Conservation (phyloP, 225 moss, liverwort and hornwort species). For the Bryum argenteum region DNA sequence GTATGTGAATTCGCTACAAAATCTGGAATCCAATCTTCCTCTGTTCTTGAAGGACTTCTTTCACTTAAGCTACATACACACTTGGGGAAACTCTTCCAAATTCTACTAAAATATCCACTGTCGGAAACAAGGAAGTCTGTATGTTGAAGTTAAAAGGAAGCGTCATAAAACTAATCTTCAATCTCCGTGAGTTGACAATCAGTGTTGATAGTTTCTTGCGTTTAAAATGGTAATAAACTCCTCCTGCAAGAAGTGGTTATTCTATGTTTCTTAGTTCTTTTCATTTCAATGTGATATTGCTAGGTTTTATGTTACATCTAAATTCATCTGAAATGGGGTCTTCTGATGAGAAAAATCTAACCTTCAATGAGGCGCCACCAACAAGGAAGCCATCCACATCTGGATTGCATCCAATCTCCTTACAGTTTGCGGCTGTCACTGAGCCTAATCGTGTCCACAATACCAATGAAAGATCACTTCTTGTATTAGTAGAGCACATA, state of each 20-base stretch:
- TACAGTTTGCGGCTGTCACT: conserved; percentile 78
- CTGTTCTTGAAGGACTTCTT: no score
- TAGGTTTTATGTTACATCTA: no score
- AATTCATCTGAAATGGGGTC: no score
- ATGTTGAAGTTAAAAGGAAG: no score
- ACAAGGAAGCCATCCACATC: conserved; percentile 97
- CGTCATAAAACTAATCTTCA: neutral
- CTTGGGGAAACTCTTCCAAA: no score
- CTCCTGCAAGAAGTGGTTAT: conserved; percentile 33
- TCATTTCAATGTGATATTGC: neutral
- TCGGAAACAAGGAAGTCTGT: no score
- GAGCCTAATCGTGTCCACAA: conserved; percentile 56
- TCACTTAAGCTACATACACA: no score
- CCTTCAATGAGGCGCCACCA: conserved; percentile 94
- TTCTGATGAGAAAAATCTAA: conserved; percentile 16
- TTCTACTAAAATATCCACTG: no score
- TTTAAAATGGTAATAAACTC: conserved; percentile 59
- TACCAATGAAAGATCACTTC: neutral
- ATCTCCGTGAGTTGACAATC: neutral
- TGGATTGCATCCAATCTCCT: conserved; percentile 77
- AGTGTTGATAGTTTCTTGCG: conserved; percentile 56
- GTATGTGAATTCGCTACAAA: no score
- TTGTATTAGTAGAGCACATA: no score
- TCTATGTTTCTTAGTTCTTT: neutral
- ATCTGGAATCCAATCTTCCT: no score